phyloP scores from a whole-genome alignment of 805 yeast genomes.

The Myxozyma nipponensis region DNA sequence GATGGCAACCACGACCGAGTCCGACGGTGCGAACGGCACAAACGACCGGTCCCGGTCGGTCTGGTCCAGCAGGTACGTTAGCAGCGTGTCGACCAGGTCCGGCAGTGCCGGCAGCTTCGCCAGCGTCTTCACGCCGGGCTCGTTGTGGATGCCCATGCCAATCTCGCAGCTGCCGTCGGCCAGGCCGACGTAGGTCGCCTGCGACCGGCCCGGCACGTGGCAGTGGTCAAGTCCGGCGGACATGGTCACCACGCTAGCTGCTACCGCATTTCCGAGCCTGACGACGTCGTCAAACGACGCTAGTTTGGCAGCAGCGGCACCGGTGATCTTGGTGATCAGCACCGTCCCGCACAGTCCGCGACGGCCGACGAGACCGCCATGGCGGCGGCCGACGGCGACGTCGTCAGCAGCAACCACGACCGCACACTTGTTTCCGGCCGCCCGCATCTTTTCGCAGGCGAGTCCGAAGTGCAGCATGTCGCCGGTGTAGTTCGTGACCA shows the following conservation, averaged over 20 bases:
- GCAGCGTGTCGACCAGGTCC: slow-evolving; percentile 53
- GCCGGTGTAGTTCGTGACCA: slow-evolving; percentile 92
- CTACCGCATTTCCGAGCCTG: slow-evolving; percentile 29
- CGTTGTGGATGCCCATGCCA: slow-evolving; percentile 96
- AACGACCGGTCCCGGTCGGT: slow-evolving; percentile 75
- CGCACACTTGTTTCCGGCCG: slow-evolving; percentile 70
- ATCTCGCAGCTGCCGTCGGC: slow-evolving; percentile 67
- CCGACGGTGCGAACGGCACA: slow-evolving; percentile 59
- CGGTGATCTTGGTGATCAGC: slow-evolving; percentile 71
- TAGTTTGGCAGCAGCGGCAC: slow-evolving; percentile 57
- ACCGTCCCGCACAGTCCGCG: slow-evolving; percentile 92
- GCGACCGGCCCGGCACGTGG: slow-evolving; percentile 72
- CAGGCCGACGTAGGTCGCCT: slow-evolving; percentile 46
- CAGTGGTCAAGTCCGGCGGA: slow-evolving; percentile 89
- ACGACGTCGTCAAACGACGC: slow-evolving; percentile 27
- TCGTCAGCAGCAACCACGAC: slow-evolving; percentile 82
- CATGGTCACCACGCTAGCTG: slow-evolving; percentile 69
- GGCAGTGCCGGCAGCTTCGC: slow-evolving; percentile 68
- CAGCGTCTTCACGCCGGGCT: slow-evolving; percentile 72
- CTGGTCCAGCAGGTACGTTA: slow-evolving; percentile 56
- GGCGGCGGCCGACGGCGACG: slow-evolving; percentile 86
- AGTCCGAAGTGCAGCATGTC: slow-evolving; percentile 90
- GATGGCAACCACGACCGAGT: slow-evolving; percentile 65
- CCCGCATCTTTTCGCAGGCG: slow-evolving; percentile 82
- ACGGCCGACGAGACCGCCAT: slow-evolving; percentile 89